phyloP scores from a whole-genome alignment of 345 rosid genomes.

The Pseudoturritis turrita region DNA sequence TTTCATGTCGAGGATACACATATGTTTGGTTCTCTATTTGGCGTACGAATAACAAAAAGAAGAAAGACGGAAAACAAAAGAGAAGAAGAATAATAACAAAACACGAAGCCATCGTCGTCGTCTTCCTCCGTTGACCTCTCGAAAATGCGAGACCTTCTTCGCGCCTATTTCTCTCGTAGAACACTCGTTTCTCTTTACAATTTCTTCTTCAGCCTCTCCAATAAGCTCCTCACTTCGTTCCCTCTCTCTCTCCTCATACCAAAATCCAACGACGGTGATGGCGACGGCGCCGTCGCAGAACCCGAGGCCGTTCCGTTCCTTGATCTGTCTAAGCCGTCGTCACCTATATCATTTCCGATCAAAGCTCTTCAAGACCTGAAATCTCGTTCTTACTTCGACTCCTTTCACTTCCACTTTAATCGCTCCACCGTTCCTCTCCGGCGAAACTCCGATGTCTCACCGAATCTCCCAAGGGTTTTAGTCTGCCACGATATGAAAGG shows the following conservation, averaged over 20 bases:
- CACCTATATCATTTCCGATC: conserved; percentile 73
- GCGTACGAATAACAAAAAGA: conserved; percentile 22
- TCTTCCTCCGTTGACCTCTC: conserved; percentile 14
- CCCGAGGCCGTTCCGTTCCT: conserved; percentile 33
- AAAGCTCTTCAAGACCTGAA: conserved; percentile 54
- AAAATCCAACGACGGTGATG: conserved; percentile 17
- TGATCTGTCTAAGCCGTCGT: conserved; percentile 49
- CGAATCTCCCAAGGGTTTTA: conserved; percentile 54
- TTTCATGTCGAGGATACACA: conserved; percentile 2
- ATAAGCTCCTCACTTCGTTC: conserved; percentile 2
- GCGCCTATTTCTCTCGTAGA: conserved; percentile 28
- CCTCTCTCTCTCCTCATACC: conserved; percentile 31
- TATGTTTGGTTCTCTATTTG: not conserved
- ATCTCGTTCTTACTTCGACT: conserved; percentile 60
- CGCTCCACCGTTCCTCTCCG: conserved; percentile 51
- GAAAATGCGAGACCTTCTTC: conserved; percentile 27
- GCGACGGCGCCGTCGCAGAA: conserved; percentile 8
- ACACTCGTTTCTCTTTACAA: conserved; percentile 30
- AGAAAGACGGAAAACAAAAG: not conserved
- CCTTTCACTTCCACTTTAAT: conserved; percentile 81
- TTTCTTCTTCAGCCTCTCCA: conserved; percentile 22
- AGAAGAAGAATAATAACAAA: not conserved
- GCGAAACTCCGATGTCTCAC: conserved; percentile 12
- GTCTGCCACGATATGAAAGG: conserved; percentile 87
- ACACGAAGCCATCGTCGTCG: not conserved